A percentile compares a stretch with the other conserved stretches of the same genome.
Conservation (phyloP, 768 basidiomycete species). For the Phaffia australis region DNA sequence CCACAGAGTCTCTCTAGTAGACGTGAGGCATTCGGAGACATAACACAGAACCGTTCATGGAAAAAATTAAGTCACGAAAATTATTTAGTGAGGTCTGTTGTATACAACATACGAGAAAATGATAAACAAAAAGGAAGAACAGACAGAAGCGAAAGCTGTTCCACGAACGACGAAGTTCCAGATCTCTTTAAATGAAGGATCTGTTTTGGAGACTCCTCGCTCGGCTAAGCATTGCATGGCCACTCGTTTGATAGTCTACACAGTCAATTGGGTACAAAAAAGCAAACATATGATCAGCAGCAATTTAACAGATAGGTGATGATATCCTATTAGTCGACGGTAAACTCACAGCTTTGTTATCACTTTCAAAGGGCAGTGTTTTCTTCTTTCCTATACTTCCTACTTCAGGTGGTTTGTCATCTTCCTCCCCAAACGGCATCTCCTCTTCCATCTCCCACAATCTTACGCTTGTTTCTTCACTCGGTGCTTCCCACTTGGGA, state of each 20-base stretch:
- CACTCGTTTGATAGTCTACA: constrained; percentile 9
- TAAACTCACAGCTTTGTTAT: constrained; percentile 8
- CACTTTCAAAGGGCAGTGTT: not conserved
- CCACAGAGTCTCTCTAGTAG: not conserved
- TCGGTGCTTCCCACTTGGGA: not conserved
- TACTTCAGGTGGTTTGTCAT: not conserved
- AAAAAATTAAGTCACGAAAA: too few species aligned
- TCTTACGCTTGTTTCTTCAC: not conserved
- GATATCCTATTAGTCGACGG: too few species aligned
- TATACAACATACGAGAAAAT: too few species aligned
- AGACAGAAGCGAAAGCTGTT: not conserved
- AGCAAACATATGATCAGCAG: not conserved
- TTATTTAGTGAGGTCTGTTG: too few species aligned
- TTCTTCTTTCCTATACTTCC: not conserved
- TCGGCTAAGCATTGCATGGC: constrained; percentile 8
- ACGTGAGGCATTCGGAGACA: too few species aligned
- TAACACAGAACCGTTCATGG: too few species aligned
- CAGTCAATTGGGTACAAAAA: not conserved
- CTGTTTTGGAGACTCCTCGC: constrained; percentile 1
- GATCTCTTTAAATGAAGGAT: not conserved
- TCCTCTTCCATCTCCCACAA: not conserved
- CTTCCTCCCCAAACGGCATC: not conserved
- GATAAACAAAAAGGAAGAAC: not conserved
- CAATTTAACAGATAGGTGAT: not conserved
- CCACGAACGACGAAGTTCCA: constrained; percentile 11